Percentiles rank a stretch among this genome's conserved stretches.
phyloP scores from a whole-genome alignment of 2,329 filamentous ascomycete species.

The Fusarium virguliforme region DNA sequence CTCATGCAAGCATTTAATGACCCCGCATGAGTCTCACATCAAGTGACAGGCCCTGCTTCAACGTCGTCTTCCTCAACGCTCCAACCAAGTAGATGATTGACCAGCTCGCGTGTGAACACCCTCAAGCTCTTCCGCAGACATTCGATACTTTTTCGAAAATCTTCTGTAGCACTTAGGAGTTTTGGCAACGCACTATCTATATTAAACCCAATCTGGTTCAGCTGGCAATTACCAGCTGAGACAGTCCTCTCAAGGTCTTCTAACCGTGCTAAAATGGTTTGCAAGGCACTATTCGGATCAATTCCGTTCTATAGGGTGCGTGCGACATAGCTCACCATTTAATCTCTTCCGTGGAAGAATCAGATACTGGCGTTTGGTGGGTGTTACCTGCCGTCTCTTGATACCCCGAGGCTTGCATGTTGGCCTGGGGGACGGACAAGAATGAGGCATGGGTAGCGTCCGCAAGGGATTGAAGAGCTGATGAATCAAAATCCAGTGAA shows the following conservation, averaged over 20 bases:
- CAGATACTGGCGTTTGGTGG: neutral
- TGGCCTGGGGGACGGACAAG: neutral
- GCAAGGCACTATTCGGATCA: constrained; percentile 14
- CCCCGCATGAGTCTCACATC: neutral
- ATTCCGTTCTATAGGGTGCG: neutral
- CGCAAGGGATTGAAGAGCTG: constrained; percentile 1
- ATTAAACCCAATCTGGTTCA: constrained; percentile 18
- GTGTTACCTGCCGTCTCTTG: neutral
- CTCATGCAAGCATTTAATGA: neutral
- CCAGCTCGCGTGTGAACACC: constrained; percentile 20
- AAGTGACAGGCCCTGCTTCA: constrained; percentile 21
- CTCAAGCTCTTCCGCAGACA: constrained; percentile 24
- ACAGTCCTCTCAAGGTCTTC: constrained; percentile 22
- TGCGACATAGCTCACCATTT: neutral
- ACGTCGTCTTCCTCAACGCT: constrained; percentile 5
- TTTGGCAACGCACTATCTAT: constrained; percentile 21
- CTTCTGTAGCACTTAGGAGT: constrained; percentile 11
- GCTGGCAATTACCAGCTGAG: constrained; percentile 16
- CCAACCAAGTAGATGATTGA: constrained; percentile 24
- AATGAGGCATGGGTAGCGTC: neutral
- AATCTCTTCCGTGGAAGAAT: neutral
- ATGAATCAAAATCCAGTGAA: constrained; percentile 10
- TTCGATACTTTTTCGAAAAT: constrained; percentile 20
- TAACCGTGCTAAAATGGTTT: constrained; percentile 3
- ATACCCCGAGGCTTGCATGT: neutral